phyloP scores from a whole-genome alignment of 2,329 filamentous ascomycete species.

The Aspergillus versicolor region DNA sequence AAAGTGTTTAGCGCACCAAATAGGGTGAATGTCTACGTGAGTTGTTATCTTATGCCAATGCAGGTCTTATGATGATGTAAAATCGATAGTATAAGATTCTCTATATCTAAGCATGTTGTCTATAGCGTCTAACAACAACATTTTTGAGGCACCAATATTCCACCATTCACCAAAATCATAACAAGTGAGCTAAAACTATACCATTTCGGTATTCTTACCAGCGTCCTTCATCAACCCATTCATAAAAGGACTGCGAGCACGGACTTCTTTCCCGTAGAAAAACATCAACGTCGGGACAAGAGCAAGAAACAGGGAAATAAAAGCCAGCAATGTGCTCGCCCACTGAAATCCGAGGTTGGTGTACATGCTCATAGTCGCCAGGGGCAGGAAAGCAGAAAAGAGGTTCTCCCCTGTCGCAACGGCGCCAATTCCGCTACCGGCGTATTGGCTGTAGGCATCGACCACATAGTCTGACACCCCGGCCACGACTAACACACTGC shows the following conservation, averaged over 20 bases:
- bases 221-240: constrained; percentile 11
- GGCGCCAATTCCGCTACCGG: constrained; percentile 47
- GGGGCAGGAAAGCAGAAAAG: constrained; percentile 44
- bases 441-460: constrained; percentile 50
- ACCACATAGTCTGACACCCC: constrained; percentile 51
- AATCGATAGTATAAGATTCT: background rate
- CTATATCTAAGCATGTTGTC: background rate
- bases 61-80: too few species aligned
- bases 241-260: constrained; percentile 22
- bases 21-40: too few species aligned
- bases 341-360: constrained; percentile 37
- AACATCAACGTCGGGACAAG: constrained; percentile 38
- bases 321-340: constrained; percentile 42
- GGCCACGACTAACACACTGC: constrained; percentile 45
- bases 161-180: background rate
- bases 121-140: background rate
- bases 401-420: constrained; percentile 47
- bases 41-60: too few species aligned
- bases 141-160: background rate
- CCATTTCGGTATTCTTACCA: background rate
- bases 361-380: constrained; percentile 41
- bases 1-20: too few species aligned
- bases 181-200: background rate
- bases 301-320: constrained; percentile 36
- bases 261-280: constrained; percentile 37